phyloP scores from a whole-genome alignment of 192 early-diverging fungal species.

The Backusella liffmaniae region DNA sequence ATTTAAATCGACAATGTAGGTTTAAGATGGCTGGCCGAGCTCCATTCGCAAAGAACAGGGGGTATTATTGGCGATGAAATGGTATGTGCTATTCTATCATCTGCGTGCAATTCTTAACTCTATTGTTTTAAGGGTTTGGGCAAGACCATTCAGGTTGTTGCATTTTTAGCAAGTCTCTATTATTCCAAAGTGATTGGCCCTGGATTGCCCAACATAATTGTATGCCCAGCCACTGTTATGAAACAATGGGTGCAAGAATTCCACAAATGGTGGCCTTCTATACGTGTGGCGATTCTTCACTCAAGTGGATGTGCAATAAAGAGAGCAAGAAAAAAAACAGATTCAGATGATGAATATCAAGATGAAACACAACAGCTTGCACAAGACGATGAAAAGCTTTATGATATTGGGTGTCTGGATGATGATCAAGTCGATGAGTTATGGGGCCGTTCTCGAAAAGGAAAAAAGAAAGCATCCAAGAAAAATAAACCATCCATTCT shows the following conservation, averaged over 20 bases:
- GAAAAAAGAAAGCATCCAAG: slow-evolving; percentile 1
- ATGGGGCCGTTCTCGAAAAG: not conserved
- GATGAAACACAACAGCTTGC: slow-evolving; percentile 1
- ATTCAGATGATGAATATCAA: slow-evolving; percentile 15
- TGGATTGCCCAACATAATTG: slow-evolving; percentile 48
- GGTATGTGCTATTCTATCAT: slow-evolving; percentile 39
- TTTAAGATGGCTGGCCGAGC: slow-evolving; percentile 84
- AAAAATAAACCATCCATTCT: slow-evolving; percentile 15
- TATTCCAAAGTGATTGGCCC: slow-evolving; percentile 65
- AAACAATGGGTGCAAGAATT: slow-evolving; percentile 84
- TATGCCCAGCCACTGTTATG: slow-evolving; percentile 80
- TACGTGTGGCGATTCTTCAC: slow-evolving; percentile 90
- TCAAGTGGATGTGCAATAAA: slow-evolving; percentile 78
- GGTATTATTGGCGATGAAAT: slow-evolving; percentile 96
- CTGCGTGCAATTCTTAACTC: not conserved
- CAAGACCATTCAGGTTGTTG: slow-evolving; percentile 89
- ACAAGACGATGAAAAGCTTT: not conserved
- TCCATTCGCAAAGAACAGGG: slow-evolving; percentile 83
- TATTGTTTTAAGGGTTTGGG: slow-evolving; percentile 70
- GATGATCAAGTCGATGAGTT: slow-evolving; percentile 25
- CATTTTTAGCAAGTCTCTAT: slow-evolving; percentile 78
- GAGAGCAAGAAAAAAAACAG: slow-evolving; percentile 31
- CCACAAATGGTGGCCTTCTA: slow-evolving; percentile 80
- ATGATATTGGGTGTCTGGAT: slow-evolving; percentile 11
- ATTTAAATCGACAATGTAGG: slow-evolving; percentile 32